Evolutionary conservation across 1,139 yeast species (phyloP), one percentile per base, ranked within the genome.

Genomic region (Pichia sp.): DNA sequence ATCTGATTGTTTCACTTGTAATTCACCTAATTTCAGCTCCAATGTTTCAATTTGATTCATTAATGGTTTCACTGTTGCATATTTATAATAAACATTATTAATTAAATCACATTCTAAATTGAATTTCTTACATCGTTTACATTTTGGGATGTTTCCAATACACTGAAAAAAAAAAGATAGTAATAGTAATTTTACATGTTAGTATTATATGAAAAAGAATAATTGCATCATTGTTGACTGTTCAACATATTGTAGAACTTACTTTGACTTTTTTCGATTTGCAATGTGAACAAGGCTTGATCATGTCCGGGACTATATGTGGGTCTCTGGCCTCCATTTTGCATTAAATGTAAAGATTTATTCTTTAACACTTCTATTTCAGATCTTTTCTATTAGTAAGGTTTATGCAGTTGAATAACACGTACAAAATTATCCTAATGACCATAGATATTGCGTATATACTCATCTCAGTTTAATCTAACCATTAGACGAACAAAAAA

Each of bases 251-350:
- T 16, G 7, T 2, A 7, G 16, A 30, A 24, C 38, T 16, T 25
- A 34, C 39, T 15, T 55, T 57, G 7, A 57, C 56, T 29, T 57
- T 57, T 29, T 57, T 57, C n/a, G 42, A 34, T 39, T 55, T 56
- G 46, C 60, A 57, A 27, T 49, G 48, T 1, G 54, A 37, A 22
- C 60, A 57, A 4, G 60, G 53, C 18, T 47, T 50, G 16, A 46
- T 46, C 18, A 53, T 45, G 43, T 53, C 56, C 1, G 58, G 57
- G 6, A 23, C n/a, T 13, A 35, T 6, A 12, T 35, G 38, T 7
- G n/a, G 8, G 6, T 35, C 25, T 13, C 4, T 18, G 3, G 13
- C 15, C 3, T 18, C 22, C 36, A 32, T 32, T 9, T 32, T 18
- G 6, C 4, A 32, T 4, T 16, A 11, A 2, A 11, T 3, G 12